Evolutionary conservation across 768 basidiomycete genomes (phyloP).

Genomic region (Suillus spraguei): DNA sequence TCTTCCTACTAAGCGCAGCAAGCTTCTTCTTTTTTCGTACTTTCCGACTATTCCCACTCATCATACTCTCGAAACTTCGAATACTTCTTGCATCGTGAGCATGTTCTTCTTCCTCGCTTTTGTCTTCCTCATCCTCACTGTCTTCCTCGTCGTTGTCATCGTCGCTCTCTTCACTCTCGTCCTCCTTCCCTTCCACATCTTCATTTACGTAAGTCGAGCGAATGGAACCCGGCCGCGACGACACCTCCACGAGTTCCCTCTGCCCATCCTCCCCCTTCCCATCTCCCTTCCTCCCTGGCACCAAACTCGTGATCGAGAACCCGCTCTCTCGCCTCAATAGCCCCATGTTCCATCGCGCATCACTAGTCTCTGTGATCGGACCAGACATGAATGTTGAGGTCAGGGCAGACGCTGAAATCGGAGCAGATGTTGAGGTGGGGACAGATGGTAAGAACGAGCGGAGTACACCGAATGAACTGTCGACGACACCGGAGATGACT

Average conservation of each 20-base stretch:
- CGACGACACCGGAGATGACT: conserved; percentile 82
- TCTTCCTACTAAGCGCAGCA: conserved; percentile 52
- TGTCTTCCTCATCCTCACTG: conserved; percentile 43
- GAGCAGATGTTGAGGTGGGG: conserved; percentile 19
- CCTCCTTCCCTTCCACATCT: conserved; percentile 27
- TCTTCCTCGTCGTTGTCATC: conserved; percentile 34
- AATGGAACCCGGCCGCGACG: conserved; percentile 50
- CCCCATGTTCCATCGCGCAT: conserved; percentile 56
- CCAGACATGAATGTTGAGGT: conserved; percentile 14
- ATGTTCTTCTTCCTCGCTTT: conserved; percentile 37
- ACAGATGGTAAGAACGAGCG: conserved; percentile 69
- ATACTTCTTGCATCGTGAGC: conserved; percentile 72
- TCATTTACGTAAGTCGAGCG: conserved; percentile 27
- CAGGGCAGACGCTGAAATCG: conserved; percentile 30
- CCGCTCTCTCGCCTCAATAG: conserved; percentile 73
- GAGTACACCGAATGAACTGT: conserved; percentile 87
- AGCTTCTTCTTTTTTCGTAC: conserved; percentile 23
- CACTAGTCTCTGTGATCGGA: conserved; percentile 3
- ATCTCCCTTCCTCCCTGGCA: conserved; percentile 43
- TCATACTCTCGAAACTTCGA: conserved; percentile 86
- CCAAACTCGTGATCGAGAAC: conserved; percentile 82
- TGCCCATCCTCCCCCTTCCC: conserved; percentile 41
- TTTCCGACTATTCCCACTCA: conserved; percentile 46
- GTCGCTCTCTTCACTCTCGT: conserved; percentile 27
- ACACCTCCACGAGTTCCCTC: conserved; percentile 56